Conservation (phyloP, 371 early-diverging fungal genomes). For the Capniomyces stellatus region DNA sequence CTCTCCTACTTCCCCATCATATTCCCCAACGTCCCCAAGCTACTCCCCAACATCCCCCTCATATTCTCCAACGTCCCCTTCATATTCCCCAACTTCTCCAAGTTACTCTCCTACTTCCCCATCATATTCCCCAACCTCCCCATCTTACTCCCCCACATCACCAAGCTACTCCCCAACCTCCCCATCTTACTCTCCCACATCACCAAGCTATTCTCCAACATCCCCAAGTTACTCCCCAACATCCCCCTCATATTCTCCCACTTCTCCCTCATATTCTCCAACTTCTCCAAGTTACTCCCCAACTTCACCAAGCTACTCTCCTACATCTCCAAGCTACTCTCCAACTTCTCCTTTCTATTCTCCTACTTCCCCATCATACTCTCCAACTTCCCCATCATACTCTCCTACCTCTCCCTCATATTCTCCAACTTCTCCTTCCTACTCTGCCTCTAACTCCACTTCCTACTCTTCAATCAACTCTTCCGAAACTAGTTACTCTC, state of each 20-base stretch:
- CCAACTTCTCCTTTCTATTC: conserved; percentile 24
- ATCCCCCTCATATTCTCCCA: conserved; percentile 25
- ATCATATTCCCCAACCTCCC: conserved; percentile 33
- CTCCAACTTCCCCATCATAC: conserved; percentile 72
- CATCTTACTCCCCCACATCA: conserved; percentile 41
- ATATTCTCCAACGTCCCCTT: conserved; percentile 47
- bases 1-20: conserved; percentile 41
- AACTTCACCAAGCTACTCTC: conserved; percentile 28
- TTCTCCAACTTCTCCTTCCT: conserved; percentile 25
- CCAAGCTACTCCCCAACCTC: conserved; percentile 54
- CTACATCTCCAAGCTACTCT: conserved; percentile 52
- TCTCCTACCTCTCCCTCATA: conserved; percentile 45
- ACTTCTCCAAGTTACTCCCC: conserved; percentile 29
- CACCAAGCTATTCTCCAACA: conserved; percentile 43
- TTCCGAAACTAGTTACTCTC: conserved; percentile 22
- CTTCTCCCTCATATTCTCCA: conserved; percentile 43
- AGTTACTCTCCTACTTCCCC: conserved; percentile 55
- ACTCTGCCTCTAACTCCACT: conserved; percentile 32
- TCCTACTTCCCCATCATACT: conserved; percentile 43
- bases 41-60: conserved; percentile 31
- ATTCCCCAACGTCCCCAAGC: conserved; percentile 41
- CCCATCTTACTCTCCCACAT: conserved; percentile 66
- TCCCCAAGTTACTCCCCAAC: conserved; percentile 28
- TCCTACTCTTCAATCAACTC: conserved; percentile 35
- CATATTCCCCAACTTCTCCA: conserved; percentile 60